These are phyloP conservation scores for Trapa bicornis DNA, from an alignment of 345 rosid genomes.

Conservation along the genomic window DNA sequence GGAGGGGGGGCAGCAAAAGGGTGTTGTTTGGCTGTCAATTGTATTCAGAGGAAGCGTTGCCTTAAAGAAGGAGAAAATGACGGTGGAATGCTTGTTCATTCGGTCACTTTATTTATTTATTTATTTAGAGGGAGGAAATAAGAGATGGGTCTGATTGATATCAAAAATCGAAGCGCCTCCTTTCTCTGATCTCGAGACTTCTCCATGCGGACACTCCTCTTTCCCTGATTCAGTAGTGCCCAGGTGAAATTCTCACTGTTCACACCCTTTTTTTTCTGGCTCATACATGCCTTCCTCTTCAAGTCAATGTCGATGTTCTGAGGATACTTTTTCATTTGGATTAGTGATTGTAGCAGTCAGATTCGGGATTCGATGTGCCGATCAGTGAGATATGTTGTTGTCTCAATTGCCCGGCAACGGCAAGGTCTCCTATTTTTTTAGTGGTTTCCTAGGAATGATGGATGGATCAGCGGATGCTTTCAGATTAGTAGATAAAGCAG, in stretches of 20 bases:
- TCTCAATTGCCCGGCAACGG: not conserved
- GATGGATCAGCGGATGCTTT: not conserved
- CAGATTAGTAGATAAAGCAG: not conserved
- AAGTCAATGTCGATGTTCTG: not conserved
- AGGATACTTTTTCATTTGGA: not conserved
- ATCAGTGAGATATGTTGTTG: not conserved
- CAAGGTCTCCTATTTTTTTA: not conserved
- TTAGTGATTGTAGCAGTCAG: not conserved
- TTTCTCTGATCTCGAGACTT: constrained; percentile 7
- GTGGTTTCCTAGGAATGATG: constrained; percentile 1
- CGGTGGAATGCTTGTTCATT: not conserved
- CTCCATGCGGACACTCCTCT: constrained; percentile 1
- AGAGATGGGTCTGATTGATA: not conserved
- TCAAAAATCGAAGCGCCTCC: not conserved
- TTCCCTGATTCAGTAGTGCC: constrained; percentile 6
- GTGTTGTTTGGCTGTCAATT: not conserved
- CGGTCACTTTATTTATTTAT: not conserved
- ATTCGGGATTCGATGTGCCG: not conserved
- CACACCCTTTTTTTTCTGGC: not conserved
- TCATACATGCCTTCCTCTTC: not conserved
- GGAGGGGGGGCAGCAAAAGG: not conserved
- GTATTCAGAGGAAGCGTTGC: not conserved
- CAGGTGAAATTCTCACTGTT: constrained; percentile 2
- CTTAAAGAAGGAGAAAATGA: not conserved
- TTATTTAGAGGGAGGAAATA: not conserved